Percentiles rank a stretch among this genome's conserved stretches.
Evolutionary conservation across 208 protist genomes (phyloP).

Genomic region (Crithidia thermophila): DNA sequence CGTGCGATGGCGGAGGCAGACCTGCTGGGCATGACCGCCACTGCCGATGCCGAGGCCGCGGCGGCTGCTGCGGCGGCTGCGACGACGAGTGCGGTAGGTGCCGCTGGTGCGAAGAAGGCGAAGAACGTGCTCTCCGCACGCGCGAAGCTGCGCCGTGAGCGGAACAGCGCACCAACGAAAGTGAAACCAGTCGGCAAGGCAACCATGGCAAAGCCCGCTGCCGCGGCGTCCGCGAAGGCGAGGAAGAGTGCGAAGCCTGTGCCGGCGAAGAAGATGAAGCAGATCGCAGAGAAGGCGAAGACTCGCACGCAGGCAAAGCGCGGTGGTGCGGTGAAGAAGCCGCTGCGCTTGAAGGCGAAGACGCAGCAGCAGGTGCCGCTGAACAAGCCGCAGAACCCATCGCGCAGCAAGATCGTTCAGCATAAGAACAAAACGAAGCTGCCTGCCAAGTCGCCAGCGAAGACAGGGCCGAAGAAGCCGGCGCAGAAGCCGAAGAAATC

Average conservation of each 20-base stretch:
- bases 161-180: background rate
- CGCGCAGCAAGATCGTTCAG: background rate
- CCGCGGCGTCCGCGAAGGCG: no score
- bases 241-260: no score
- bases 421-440: background rate
- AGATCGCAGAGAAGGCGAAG: no score
- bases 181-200: no score
- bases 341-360: slow-evolving; percentile 7
- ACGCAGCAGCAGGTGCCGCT: no score
- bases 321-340: no score
- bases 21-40: slow-evolving; percentile 37
- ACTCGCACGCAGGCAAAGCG: no score
- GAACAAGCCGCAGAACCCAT: background rate
- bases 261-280: no score
- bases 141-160: slow-evolving; percentile 6
- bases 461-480: background rate
- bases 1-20: slow-evolving; percentile 14
- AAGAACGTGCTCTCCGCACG: background rate
- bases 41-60: slow-evolving; percentile 37
- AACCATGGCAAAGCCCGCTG: no score
- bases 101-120: background rate
- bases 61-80: slow-evolving; percentile 4
- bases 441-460: background rate
- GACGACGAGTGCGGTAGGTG: background rate
- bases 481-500: slow-evolving; percentile 14